These are phyloP conservation scores for Chlamydomonas reinhardtii DNA, from an alignment of 163 green algal species.

Conservation along the genomic window DNA sequence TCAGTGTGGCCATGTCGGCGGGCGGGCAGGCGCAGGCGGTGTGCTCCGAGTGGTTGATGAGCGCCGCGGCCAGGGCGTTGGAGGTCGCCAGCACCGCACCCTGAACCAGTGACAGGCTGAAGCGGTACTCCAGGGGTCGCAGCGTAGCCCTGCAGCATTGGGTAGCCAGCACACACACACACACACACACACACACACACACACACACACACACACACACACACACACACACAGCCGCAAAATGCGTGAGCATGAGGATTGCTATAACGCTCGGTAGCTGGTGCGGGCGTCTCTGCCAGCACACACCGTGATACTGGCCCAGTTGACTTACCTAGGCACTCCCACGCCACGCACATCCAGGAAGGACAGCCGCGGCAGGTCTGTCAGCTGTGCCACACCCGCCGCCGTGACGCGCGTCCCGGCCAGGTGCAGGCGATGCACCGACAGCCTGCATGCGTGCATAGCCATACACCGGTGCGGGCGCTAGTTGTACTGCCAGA, in stretches of 20 bases:
- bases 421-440: constrained; percentile 30
- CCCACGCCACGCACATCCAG: constrained; percentile 27
- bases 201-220: too few relatives aligned
- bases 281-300: too few relatives aligned
- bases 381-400: constrained; percentile 25
- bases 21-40: constrained; percentile 8
- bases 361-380: not conserved
- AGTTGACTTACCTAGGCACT: not conserved
- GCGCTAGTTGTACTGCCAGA: too few relatives aligned
- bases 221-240: too few relatives aligned
- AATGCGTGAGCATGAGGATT: too few relatives aligned
- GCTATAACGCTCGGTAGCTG: too few relatives aligned
- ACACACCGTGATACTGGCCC: not conserved
- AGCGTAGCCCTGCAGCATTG: not conserved
- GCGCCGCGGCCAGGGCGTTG: constrained; percentile 11
- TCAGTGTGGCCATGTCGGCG: not conserved
- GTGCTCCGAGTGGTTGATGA: not conserved
- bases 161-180: too few relatives aligned
- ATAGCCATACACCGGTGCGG: not conserved
- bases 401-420: constrained; percentile 14
- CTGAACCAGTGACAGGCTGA: constrained; percentile 17
- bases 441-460: constrained; percentile 1
- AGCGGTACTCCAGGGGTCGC: constrained; percentile 21
- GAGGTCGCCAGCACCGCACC: constrained; percentile 22
- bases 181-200: too few relatives aligned